phyloP scores from a whole-genome alignment of 352 stramenopile species.

The Globisporangium nunn region DNA sequence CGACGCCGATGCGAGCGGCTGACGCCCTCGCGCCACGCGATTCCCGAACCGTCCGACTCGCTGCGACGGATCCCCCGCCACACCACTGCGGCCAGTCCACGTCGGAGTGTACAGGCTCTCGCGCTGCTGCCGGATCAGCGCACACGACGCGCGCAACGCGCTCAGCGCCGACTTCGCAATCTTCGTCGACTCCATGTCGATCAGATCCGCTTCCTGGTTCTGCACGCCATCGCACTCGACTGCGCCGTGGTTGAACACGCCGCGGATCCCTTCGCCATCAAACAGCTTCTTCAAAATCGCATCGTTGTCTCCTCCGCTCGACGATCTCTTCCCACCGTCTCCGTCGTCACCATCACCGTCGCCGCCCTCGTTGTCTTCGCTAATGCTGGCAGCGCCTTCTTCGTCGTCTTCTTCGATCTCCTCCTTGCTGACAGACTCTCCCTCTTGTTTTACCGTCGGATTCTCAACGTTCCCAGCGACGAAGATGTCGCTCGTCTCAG shows the following conservation, averaged over 20 bases:
- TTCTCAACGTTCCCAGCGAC: constrained; percentile 79
- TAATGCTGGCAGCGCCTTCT: neutral
- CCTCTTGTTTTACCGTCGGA: constrained; percentile 11
- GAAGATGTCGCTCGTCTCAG: constrained; percentile 92
- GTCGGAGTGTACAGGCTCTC: constrained; percentile 61
- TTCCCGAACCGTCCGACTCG: constrained; percentile 28
- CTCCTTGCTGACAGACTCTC: constrained; percentile 6
- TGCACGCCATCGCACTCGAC: constrained; percentile 85
- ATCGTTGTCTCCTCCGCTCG: constrained; percentile 57
- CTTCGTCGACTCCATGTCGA: constrained; percentile 90
- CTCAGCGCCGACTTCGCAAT: constrained; percentile 83
- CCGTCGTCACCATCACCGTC: neutral
- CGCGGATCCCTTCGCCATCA: constrained; percentile 85
- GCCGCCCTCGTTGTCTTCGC: neutral
- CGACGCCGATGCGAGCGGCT: constrained; percentile 7
- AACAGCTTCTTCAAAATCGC: constrained; percentile 89
- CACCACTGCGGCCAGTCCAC: constrained; percentile 69
- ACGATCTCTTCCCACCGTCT: constrained; percentile 3
- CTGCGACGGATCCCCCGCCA: constrained; percentile 59
- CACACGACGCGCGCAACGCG: constrained; percentile 75
- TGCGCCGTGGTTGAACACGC: constrained; percentile 94
- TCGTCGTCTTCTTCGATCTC: constrained; percentile 18
- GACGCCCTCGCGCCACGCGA: constrained; percentile 23
- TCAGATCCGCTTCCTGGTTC: constrained; percentile 86
- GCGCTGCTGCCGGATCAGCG: constrained; percentile 58